These are phyloP conservation scores for Solanum hybrid DNA, from an alignment of 305 asterid genomes.

Conservation along the genomic window DNA sequence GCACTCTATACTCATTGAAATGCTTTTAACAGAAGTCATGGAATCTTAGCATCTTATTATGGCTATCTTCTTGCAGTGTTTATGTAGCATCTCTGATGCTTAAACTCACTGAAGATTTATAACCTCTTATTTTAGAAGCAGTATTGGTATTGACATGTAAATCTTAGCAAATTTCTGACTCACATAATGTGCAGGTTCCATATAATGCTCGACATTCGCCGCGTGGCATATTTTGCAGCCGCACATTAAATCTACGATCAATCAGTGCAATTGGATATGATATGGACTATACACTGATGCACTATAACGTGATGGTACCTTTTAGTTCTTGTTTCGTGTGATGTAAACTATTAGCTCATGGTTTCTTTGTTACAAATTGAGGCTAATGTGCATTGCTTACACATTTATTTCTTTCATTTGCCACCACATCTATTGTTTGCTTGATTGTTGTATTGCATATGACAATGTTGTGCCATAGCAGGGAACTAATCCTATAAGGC, in stretches of 20 bases:
- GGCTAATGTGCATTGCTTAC: not conserved
- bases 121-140: not conserved
- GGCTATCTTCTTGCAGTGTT: not conserved
- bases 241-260: constrained; percentile 76
- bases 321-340: not conserved
- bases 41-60: not conserved
- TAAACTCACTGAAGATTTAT: not conserved
- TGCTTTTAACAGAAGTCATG: not conserved
- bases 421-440: not conserved
- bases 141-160: not conserved
- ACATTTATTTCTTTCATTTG: not conserved
- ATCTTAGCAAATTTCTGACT: constrained; percentile 2
- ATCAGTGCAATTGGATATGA: constrained; percentile 85
- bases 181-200: constrained; percentile 47
- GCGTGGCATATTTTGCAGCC: constrained; percentile 81
- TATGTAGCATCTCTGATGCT: not conserved
- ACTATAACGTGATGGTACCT: constrained; percentile 73
- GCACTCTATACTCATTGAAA: not conserved
- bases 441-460: not conserved
- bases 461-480: not conserved
- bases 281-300: constrained; percentile 92
- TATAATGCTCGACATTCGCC: constrained; percentile 57
- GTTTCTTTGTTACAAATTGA: not conserved
- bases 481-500: not conserved
- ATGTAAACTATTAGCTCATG: not conserved